Conservation (phyloP, 306 rosid genomes). For the Trichosanthes cucumerina region DNA sequence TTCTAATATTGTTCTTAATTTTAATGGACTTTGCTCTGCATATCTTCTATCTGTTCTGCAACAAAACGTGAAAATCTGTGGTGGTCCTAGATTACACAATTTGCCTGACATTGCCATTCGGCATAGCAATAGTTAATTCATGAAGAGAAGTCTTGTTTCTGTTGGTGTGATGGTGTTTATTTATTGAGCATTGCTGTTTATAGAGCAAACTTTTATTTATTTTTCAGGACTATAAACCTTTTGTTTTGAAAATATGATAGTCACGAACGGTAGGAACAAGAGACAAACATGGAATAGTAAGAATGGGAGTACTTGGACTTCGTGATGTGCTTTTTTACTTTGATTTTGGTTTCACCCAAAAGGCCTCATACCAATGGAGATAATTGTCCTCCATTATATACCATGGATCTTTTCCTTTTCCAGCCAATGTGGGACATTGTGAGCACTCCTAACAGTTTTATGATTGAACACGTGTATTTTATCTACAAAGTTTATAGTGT, state of each 20-base stretch:
- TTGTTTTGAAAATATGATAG: background rate
- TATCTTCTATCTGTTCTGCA: background rate
- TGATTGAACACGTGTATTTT: background rate
- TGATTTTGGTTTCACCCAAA: too few relatives aligned
- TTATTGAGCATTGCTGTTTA: background rate
- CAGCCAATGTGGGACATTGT: too few relatives aligned
- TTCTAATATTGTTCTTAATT: background rate
- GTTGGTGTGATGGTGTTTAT: background rate
- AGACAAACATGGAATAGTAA: background rate
- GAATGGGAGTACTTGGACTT: background rate
- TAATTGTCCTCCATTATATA: too few relatives aligned
- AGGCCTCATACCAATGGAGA: too few relatives aligned
- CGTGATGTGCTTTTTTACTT: background rate
- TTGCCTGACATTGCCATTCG: background rate
- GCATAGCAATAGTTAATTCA: background rate
- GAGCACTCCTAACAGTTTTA: too few relatives aligned
- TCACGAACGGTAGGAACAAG: background rate
- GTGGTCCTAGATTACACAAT: background rate
- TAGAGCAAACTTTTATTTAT: background rate
- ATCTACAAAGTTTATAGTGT: background rate
- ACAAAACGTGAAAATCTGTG: background rate
- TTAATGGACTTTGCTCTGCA: background rate
- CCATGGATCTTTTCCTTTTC: too few relatives aligned
- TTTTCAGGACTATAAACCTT: background rate
- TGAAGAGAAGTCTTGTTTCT: background rate